Base-by-base conservation (phyloP, 2,329 filamentous ascomycete species). In the Pseudocercospora ulei region DNA sequence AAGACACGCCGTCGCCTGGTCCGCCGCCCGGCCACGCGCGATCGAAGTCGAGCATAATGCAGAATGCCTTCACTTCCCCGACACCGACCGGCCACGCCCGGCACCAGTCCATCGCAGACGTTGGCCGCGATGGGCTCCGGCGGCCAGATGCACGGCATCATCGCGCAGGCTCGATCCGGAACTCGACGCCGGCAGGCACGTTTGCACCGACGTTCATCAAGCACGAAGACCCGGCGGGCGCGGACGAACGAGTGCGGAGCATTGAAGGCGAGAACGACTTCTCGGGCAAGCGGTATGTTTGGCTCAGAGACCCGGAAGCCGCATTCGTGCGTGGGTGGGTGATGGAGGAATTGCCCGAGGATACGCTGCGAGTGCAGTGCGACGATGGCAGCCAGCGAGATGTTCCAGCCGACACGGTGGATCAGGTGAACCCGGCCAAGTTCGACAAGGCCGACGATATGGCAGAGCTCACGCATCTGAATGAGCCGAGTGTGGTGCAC, bases 401-500 rank as follows among this genome's bases (percentile, higher is more conserved):
- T 58, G 80, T 90, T 35, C 80, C 88, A 50, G 66, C 75, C 35
- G 87, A 96, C 54, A 81, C 78, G 54, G 86, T 95, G 51, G 92
- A 98, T 70, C 96, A 95, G 65, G 92, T 98, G 68, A 98, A 98
- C 64, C 90, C 90, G 30, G 88, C 88, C 56, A 98, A 98, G 62
- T 98, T 98, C 66, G 90, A 98, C 73, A 98, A 95, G 65, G 88
- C 88, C 49, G 86, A 92, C 66, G 92, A 98, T 63, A 98, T 98
- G 90, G 90, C 92, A 14, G 90, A 98, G 62, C 73, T 98, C 57
- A 98, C 90, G 4, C 90, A 98, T 63, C 69, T 98, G 48, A 98
- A 98, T 64, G 90, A 98, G 65, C 83, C 88, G 13, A 96, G 90
- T 0, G 90, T 98, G 35, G 87, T 98, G 35, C 87, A 98, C 66